These are phyloP conservation scores for Nemania serpens DNA, from an alignment of 2,329 filamentous ascomycete species.

Conservation along the genomic window DNA sequence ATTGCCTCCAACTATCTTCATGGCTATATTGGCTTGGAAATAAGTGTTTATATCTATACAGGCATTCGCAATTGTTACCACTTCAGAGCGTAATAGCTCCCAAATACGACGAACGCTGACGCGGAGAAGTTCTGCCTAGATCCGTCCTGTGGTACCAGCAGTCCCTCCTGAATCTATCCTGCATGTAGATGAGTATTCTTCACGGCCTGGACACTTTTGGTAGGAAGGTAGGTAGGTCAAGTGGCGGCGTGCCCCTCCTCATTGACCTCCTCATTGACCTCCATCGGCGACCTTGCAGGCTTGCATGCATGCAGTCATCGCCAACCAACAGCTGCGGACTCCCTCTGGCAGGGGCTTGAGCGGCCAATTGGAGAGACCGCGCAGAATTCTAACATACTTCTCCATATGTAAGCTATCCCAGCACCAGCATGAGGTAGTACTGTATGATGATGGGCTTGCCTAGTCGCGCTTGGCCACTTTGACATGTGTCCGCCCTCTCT, in stretches of 20 bases:
- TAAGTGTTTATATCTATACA: no score
- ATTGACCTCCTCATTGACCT: constrained; percentile 3
- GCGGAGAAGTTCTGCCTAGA: no score
- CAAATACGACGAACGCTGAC: no score
- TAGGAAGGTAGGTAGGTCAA: not conserved
- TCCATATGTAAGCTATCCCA: constrained; percentile 19
- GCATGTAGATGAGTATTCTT: no score
- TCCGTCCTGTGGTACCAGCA: no score
- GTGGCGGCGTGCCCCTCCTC: not conserved
- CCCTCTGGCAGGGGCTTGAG: constrained; percentile 6
- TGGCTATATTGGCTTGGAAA: no score
- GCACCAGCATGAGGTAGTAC: constrained; percentile 10
- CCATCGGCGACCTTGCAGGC: constrained; percentile 7
- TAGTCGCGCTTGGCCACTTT: constrained; percentile 12
- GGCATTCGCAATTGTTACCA: no score
- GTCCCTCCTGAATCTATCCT: no score
- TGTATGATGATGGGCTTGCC: constrained; percentile 11
- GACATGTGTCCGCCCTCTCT: constrained; percentile 2
- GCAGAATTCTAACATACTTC: not conserved
- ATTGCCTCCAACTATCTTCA: no score
- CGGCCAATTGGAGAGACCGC: constrained; percentile 12
- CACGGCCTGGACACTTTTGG: no score
- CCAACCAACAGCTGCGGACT: constrained; percentile 13
- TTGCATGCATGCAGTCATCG: constrained; percentile 8
- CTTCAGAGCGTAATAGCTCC: no score